Evolutionary conservation across 208 protist genomes (phyloP), one percentile per base, ranked within the genome.

Genomic region (Trypanosoma congolense): DNA sequence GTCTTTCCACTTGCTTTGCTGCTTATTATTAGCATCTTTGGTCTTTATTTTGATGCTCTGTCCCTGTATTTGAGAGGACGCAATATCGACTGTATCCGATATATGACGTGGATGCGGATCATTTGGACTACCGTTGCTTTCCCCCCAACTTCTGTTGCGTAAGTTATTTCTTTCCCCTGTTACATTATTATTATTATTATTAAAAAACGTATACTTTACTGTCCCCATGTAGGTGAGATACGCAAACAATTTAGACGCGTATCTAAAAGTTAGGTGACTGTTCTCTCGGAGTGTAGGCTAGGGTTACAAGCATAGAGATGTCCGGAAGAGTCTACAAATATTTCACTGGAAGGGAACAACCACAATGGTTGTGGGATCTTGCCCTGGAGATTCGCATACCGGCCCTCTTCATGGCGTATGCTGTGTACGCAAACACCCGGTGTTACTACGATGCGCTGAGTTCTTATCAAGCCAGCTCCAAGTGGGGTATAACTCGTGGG

Each of bases 331-430:
- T 88, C 33, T 92, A 92, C 65, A 77, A 62, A 36, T 59, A 73
- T 6, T 61, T 90, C 24, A 83, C 76, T 40, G 75, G 80, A 5
- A 80, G 65, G 64, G 70, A 84, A 64, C 80, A 89, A 64, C 87
- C 87, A 0, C 82, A 89, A 56, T 93, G 87, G 83, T 40, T 91
- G 55, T 89, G 80, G 79, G 87, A 93, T 57, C 70, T 93, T 63
- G 83, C 83, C 0, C 73, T 93, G n/a, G 83, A 91, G 57, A 24
- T 91, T 9, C 83, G 87, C 53, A 70, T 93, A 33, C 87, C 87
- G 4, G 80, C 76, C 28, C 25, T 90, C 18, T 74, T 84, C 16
- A 43, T 89, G 18, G 45, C 68, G 3, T 75, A 77, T 24, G 61
- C 78, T 36, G 73, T 89, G 14, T 85, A 83, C 49, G 78, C 85